Conservation (phyloP, 1,284 basidiomycete genomes). For the Puccinia polysora region DNA sequence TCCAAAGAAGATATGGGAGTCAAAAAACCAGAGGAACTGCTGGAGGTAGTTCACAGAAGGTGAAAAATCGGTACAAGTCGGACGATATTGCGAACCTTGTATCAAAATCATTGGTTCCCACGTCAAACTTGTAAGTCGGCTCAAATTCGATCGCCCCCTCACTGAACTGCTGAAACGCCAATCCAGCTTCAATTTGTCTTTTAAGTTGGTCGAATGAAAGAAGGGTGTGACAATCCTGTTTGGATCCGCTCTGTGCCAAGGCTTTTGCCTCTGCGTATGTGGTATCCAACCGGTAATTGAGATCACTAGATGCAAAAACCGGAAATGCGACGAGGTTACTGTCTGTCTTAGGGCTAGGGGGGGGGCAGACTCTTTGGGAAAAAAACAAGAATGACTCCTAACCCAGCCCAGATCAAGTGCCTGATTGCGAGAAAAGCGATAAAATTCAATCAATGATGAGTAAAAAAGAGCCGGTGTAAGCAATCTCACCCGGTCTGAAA, state of each 20-base stretch:
- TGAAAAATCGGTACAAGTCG: too few relatives aligned
- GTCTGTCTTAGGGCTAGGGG: too few relatives aligned
- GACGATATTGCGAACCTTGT: conserved; percentile 16
- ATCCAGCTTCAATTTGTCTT: conserved; percentile 33
- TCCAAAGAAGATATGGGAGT: neutral
- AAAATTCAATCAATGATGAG: neutral
- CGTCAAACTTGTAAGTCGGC: conserved; percentile 42
- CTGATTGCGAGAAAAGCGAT: neutral
- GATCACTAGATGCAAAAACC: conserved; percentile 36
- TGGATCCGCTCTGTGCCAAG: conserved; percentile 8
- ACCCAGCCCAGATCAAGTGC: conserved; percentile 34
- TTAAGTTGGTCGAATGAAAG: conserved; percentile 25
- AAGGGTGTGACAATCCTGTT: conserved; percentile 3
- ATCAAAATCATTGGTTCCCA: conserved; percentile 30
- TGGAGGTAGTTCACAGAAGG: too few relatives aligned
- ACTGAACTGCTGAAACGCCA: conserved; percentile 32
- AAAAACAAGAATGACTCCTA: neutral
- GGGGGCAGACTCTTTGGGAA: neutral
- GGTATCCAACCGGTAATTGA: conserved; percentile 30
- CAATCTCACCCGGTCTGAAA: conserved; percentile 34
- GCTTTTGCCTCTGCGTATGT: conserved; percentile 24
- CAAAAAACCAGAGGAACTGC: neutral
- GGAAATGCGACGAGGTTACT: too few relatives aligned
- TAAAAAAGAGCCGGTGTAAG: neutral
- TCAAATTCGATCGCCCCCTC: conserved; percentile 22